Percentiles rank a stretch among this genome's conserved stretches.
phyloP scores from a whole-genome alignment of 2,329 filamentous ascomycete genomes.

The Fusarium sororula region DNA sequence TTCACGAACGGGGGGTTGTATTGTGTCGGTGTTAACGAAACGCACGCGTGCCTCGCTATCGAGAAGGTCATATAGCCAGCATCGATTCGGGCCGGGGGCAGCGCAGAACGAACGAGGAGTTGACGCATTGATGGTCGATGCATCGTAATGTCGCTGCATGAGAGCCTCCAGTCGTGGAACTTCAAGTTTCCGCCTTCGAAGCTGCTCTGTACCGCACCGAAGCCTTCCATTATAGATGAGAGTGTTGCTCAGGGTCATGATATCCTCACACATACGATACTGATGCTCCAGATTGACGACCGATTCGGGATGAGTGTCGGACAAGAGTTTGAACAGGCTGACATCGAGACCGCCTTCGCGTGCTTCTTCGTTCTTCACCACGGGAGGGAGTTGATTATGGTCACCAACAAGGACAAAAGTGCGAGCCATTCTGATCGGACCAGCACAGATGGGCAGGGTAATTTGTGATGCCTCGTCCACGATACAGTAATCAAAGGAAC shows the following conservation, averaged over 20 bases:
- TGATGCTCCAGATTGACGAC: conserved; percentile 95
- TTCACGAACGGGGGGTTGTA: conserved; percentile 73
- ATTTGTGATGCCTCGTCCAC: conserved; percentile 99
- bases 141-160: conserved; percentile 66
- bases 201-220: conserved; percentile 83
- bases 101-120: conserved; percentile 65
- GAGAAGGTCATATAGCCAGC: conserved; percentile 81
- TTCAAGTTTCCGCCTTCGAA: conserved; percentile 74
- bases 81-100: conserved; percentile 59
- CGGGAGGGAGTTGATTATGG: conserved; percentile 92
- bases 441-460: conserved; percentile 91
- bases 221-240: conserved; percentile 92
- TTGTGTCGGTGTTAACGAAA: conserved; percentile 87
- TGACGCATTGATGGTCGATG: conserved; percentile 52
- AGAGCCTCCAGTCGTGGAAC: conserved; percentile 74
- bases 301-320: conserved; percentile 84
- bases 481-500: conserved; percentile 96
- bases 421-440: conserved; percentile 89
- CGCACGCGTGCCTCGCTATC: conserved; percentile 77
- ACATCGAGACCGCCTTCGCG: conserved; percentile 87
- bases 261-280: conserved; percentile 97
- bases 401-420: conserved; percentile 97
- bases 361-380: conserved; percentile 92
- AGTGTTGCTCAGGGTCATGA: conserved; percentile 92
- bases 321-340: conserved; percentile 92